Percentiles rank a stretch among this genome's conserved stretches.
Evolutionary conservation across 73 alveolate genomes (phyloP).

Genomic region (Paramecium sonneborni): DNA sequence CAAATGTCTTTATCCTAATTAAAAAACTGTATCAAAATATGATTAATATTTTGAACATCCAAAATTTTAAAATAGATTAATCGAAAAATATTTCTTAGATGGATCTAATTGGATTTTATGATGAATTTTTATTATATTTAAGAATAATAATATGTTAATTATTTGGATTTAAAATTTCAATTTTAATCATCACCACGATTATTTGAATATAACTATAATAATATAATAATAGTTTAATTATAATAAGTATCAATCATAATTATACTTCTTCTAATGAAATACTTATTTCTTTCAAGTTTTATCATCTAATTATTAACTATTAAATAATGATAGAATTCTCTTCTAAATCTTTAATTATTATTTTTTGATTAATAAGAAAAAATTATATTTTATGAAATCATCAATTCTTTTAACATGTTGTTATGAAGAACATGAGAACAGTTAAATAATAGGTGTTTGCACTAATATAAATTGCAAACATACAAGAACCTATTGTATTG

Average conservation of each 20-base stretch:
- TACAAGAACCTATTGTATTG: neutral
- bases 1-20: slow-evolving; percentile 32
- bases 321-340: neutral
- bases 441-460: neutral
- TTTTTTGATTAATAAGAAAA: neutral
- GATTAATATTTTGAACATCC: slow-evolving; percentile 20
- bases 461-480: neutral
- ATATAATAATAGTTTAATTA: too few species aligned
- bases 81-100: slow-evolving; percentile 1
- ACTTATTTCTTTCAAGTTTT: too few species aligned
- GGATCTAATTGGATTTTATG: slow-evolving; percentile 30
- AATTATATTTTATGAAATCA: neutral
- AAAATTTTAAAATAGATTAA: neutral
- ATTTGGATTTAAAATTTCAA: too few species aligned
- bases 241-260: too few species aligned
- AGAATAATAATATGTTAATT: too few species aligned
- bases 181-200: too few species aligned
- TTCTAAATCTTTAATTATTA: neutral
- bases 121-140: too few species aligned
- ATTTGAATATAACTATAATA: too few species aligned
- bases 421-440: neutral
- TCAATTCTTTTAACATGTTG: neutral
- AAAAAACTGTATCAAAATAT: neutral
- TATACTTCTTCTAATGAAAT: too few species aligned
- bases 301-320: neutral